Evolutionary conservation across 2,329 filamentous ascomycete species (phyloP), one percentile per base, ranked within the genome.

Genomic region (Lanzia echinophila): DNA sequence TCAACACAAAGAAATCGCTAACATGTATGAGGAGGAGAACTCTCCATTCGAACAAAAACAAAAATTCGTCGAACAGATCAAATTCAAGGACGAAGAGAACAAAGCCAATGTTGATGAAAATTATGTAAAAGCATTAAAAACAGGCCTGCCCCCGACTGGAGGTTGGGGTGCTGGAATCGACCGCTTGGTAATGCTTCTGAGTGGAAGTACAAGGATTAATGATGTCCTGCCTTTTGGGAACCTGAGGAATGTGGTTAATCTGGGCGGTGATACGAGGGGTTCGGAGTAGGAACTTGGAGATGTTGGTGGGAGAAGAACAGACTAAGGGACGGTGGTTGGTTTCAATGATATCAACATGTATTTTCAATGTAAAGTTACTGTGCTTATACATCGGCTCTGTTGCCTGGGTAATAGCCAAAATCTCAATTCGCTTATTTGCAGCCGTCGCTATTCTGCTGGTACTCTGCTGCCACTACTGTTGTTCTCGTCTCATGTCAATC

Each of bases 21-120:
- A 99, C 70, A 95, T 92, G 75, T 99, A 99, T 70, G 94, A 99
- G 69, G 94, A 99, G 71, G 94, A 99, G 69, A 99, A 99, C 70
- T 88, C 89, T 49, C 94, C 94, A 0, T 84, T 87, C 51, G 87
- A 86, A 63, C 94, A 99, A 72, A 79, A 88, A 44, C 77, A 80
- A 53, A 99, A 99, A 70, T 90, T 99, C 60, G 71, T 83, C 45
- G 78, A 79, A 58, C 82, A 85, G 64, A 66, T 76, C 2, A 65
- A 64, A 17, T 76, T 69, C 58, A 66, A 56, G 47, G 67, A 67
- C 47, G 65, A 65, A 2, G 68, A 70, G 47, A 69, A 68, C 32
- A 38, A 32, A 12, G 62, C 62, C 6, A 47, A 47, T 6, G 56
- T 69, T 12, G 75, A 73, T 65, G 87, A 95, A 72, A 87, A 82